Evolutionary conservation across 2,329 filamentous ascomycete genomes (phyloP).

Genomic region (Cercospora sesami): DNA sequence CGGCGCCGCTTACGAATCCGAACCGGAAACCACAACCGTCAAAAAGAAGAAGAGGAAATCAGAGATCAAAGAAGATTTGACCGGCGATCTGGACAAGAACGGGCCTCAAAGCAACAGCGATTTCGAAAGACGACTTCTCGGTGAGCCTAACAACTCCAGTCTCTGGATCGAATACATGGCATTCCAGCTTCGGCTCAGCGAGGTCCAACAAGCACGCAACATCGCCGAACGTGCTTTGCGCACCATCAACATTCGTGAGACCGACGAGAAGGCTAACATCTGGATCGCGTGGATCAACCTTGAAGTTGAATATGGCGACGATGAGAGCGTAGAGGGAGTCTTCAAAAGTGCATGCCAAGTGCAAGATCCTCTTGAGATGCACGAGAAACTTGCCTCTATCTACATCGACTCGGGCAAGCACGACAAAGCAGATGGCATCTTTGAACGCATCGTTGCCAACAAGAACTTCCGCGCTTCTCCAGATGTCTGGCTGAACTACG

Average conservation of each 20-base stretch:
- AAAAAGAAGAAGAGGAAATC: slow-evolving; percentile 68
- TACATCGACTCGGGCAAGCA: slow-evolving; percentile 89
- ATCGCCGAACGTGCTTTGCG: slow-evolving; percentile 87
- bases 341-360: slow-evolving; percentile 93
- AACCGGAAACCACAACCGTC: slow-evolving; percentile 51
- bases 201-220: slow-evolving; percentile 82
- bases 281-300: slow-evolving; percentile 95
- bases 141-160: slow-evolving; percentile 87
- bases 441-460: slow-evolving; percentile 84
- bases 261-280: slow-evolving; percentile 89
- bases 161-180: slow-evolving; percentile 98
- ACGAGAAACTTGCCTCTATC: slow-evolving; percentile 87
- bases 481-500: slow-evolving; percentile 90
- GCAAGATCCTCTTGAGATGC: slow-evolving; percentile 86
- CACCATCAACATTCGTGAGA: slow-evolving; percentile 87
- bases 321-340: slow-evolving; percentile 77
- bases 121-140: slow-evolving; percentile 88
- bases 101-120: slow-evolving; percentile 88
- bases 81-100: slow-evolving; percentile 83
- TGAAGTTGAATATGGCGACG: slow-evolving; percentile 78
- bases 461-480: slow-evolving; percentile 73
- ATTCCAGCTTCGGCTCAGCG: slow-evolving; percentile 91
- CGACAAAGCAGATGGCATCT: slow-evolving; percentile 82
- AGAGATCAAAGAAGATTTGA: slow-evolving; percentile 81
- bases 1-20: slow-evolving; percentile 55